Evolutionary conservation across 2,329 filamentous ascomycete species (phyloP), one percentile per base, ranked within the genome.

Genomic region (Xylaria sp.): DNA sequence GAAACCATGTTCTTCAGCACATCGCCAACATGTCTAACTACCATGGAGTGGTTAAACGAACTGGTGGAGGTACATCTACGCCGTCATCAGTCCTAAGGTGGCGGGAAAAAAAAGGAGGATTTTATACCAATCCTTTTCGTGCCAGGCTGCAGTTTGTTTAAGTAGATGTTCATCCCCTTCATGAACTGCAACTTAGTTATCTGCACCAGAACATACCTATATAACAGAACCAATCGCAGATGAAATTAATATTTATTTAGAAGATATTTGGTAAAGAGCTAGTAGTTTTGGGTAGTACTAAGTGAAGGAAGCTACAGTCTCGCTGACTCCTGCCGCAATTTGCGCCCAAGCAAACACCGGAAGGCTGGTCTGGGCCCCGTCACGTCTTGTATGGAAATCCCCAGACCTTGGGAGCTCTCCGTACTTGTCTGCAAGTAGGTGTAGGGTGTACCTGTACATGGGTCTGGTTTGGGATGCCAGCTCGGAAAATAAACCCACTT

Each of bases 321-420:
- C 65, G 65, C 65, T 60, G 55, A 66, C 51, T 67, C 57, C 60
- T 67, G 57, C 65, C 60, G 14, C 50, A 17, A n/a, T 49, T 54
- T 53, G 35, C 33, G 52, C 43, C 54, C 45, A 43, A 40, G 42
- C 21, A 40, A 31, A 51, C 50, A 40, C 42, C 45, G 35, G 23
- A 23, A 45, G 35, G 12, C 28, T 31, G 21, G 17, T 9, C 23
- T 21, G 14, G 28, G 38, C 40, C 46, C 60, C 37, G 38, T 23
- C 45, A 43, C 40, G 28, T 49, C 53, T 58, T 57, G 46, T 52
- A 40, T 60, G 40, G 42, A 49, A 52, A 21, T 23, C 17, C 38
- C 40, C 52, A 4, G 49, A 55, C 33, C 25, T 37, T 43, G 14
- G 46, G 21, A 38, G 9, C 28, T 31, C 9, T 45, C 52, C 50